Evolutionary conservation across 257 asterid species (phyloP).

Genomic region (Craterostigma plantagineum): DNA sequence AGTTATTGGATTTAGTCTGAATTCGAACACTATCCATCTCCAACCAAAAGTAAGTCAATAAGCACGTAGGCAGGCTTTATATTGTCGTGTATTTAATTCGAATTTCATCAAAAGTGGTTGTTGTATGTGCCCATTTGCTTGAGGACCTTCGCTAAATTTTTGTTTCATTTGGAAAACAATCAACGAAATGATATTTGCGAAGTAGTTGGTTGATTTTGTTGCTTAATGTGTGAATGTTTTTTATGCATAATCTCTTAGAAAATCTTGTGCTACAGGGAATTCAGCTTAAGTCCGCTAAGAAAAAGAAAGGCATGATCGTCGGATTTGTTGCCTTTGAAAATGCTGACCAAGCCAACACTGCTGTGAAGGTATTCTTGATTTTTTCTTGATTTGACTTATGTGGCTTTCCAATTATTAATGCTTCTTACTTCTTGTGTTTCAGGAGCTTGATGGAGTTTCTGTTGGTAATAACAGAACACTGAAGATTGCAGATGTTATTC

Average conservation of each 20-base stretch:
- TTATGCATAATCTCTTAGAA: not conserved
- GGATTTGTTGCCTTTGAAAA: conserved; percentile 75
- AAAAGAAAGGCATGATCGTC: conserved; percentile 85
- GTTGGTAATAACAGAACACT: conserved; percentile 58
- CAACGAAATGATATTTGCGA: too few species aligned
- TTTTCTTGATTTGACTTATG: conserved; percentile 1
- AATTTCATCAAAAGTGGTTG: too few species aligned
- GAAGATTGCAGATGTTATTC: conserved; percentile 58
- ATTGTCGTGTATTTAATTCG: too few species aligned
- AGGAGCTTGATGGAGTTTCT: conserved; percentile 68
- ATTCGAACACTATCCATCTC: too few species aligned
- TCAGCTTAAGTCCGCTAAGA: conserved; percentile 63
- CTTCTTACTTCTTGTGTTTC: conserved; percentile 16
- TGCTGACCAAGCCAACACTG: conserved; percentile 37
- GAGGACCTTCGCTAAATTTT: too few species aligned
- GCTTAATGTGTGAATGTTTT: too few species aligned
- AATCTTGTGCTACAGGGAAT: conserved; percentile 35
- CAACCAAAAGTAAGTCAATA: too few species aligned
- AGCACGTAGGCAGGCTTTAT: too few species aligned
- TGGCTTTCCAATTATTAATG: conserved; percentile 5
- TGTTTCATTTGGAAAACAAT: too few species aligned
- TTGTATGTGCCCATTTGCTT: too few species aligned
- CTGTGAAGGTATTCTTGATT: conserved; percentile 28
- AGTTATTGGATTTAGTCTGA: too few species aligned
- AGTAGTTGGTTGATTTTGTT: too few species aligned